Evolutionary conservation across 441 rosid genomes (phyloP), one percentile per base, ranked within the genome.

Genomic region (Erodium trifolium): DNA sequence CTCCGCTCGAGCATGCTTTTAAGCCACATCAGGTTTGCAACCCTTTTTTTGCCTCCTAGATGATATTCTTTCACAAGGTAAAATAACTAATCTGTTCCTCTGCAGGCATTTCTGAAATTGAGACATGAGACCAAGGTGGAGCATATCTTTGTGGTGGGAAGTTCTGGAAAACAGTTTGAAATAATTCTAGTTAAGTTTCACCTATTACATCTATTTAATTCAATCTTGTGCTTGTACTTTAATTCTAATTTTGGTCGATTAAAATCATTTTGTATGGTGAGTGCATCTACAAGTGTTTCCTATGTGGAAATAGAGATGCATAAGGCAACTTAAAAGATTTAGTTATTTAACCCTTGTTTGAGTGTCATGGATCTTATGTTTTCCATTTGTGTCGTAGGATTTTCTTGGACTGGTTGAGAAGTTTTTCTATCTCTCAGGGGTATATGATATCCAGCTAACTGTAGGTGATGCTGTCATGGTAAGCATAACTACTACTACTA

Each of bases 391-490:
- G 72, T 55, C 73, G 79, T 66, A 92, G 98, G 95, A 90, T 82
- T 92, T 94, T 77, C 94, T 89, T 19, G 89, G 94, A 67, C 79
- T 90, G 76, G 94, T 94, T 62, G 99, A 92, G 83, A 92, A 88
- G 82, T 86, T 94, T 66, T 94, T 78, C 83, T 92, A 94, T 76
- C 88, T 92, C 34, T 92, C 97, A 3, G 96, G 97, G 72, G 84
- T 74, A 83, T 94, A 88, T 67, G 87, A 88, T 71, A 82, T 92
- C 69, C 90, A 92, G 83, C 89, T 94, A 12, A 77, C 84, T 43
- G 80, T 92, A 72, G 99, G 99, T 66, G 98, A 92, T 82, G 82
- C 85, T 70, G 94, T 82, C 35, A 94, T 94, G 99, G 99, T 90
- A 77, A 71, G 84, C 67, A 63, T 70, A 31, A 37, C 47, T 16